Evolutionary conservation across 768 basidiomycete species (phyloP), one percentile per base, ranked within the genome.

Genomic region (Suillus decipiens): DNA sequence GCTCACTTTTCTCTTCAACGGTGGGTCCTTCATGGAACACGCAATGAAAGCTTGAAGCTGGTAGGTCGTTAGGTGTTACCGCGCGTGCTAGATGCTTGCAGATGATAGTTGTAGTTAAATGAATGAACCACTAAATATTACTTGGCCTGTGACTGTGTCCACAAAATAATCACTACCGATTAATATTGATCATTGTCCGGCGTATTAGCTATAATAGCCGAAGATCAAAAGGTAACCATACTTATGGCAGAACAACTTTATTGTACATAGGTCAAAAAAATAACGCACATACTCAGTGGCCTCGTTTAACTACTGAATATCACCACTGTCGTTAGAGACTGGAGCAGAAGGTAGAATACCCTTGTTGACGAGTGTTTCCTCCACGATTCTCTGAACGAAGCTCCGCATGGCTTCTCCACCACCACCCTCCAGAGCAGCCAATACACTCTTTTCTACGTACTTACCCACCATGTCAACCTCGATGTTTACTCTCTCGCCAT

Each of bases 391-490:
- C 71, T 86, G 85, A 39, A 92, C 80, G 71, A 86, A 59, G 17
- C 69, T 74, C 57, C 78, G 76, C 54, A 89, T 67, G 3, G 79
- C 79, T 37, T 79, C 78, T 22, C 81, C 80, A 0, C 81, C 86
- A 7, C 77, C 80, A 1, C 86, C 86, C 8, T 83, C 82, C 47
- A 93, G 76, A 58, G 86, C 86, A 45, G 89, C 88, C 15, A 77
- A 71, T 2, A 96, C 91, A 61, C 92, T 89, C 80, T 95, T 95
- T 70, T 85, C 84, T 5, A 96, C 92, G 66, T 93, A 95, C 76
- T 96, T 96, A 17, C 92, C 95, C 22, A 96, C 88, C 86, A 95
- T 93, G 73, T 97, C 95, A 50, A 90, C 95, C 79, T 99, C 97
- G 63, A 99, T 84, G 71, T 99, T 99, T 59, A 99, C 95, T 69